phyloP scores from a whole-genome alignment of 345 rosid species.

The Gossypium mustelinum region DNA sequence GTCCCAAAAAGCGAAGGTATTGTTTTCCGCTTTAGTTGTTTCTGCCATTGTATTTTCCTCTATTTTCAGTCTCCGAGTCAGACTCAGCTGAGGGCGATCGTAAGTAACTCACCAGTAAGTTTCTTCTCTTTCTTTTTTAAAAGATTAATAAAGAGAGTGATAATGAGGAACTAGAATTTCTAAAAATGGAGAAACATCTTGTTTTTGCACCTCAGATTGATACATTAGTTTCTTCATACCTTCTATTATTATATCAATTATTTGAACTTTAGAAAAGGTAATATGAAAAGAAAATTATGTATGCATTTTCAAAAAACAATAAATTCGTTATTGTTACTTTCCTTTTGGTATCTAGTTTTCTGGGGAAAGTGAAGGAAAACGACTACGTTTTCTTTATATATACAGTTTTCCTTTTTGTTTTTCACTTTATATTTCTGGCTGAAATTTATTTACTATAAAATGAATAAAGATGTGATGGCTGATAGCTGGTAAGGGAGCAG shows the following conservation, averaged over 20 bases:
- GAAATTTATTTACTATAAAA: not conserved
- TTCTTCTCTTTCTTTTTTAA: not conserved
- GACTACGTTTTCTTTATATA: not conserved
- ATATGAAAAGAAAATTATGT: not conserved
- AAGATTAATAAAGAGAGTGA: slow-evolving; percentile 7
- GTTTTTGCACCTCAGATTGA: slow-evolving; percentile 30
- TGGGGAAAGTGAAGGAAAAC: slow-evolving; percentile 24
- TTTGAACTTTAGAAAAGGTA: slow-evolving; percentile 10
- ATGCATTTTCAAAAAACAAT: not conserved
- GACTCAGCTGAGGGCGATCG: slow-evolving; percentile 3
- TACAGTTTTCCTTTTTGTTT: not conserved
- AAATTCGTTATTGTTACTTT: not conserved
- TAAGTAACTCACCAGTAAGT: slow-evolving; percentile 7
- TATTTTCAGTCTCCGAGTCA: not conserved
- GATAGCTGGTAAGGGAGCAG: slow-evolving; percentile 21
- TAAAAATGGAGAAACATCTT: slow-evolving; percentile 27
- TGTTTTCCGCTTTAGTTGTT: not conserved
- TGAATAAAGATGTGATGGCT: not conserved
- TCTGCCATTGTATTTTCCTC: not conserved
- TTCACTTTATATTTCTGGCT: not conserved
- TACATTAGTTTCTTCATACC: slow-evolving; percentile 24
- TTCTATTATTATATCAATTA: slow-evolving; percentile 7
- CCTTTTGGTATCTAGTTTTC: not conserved
- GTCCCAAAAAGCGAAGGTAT: not conserved
- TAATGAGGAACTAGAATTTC: slow-evolving; percentile 16